Evolutionary conservation across 495 filamentous ascomycete genomes (phyloP), one percentile per base, ranked within the genome.

Genomic region (Hypoxylon intermedium): DNA sequence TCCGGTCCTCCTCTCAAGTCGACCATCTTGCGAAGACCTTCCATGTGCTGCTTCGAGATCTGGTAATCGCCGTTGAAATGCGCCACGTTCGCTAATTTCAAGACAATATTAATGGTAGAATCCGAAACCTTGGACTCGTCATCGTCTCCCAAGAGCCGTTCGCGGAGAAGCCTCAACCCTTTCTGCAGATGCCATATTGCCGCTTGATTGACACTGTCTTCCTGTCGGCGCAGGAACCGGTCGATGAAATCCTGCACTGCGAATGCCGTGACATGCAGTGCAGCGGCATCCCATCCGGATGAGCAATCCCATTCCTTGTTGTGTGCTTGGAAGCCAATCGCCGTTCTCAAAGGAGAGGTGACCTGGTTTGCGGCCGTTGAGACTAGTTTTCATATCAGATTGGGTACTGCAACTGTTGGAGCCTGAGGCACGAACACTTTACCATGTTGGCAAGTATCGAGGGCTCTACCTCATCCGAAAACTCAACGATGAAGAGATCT

Each of bases 11-110:
- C 77, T 30, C 76, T 71, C 1, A 79, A 38, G 24, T 63, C 24
- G 30, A 77, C 67, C 1, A 80, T 67, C 13, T 71, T 68, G 26
- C 54, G 61, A 23, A 78, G 59, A 3, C 75, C 76, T 9, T 67
- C 34, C 28, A 74, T 43, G 51, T 79, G 77, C 15, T 72, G 65
- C 19, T 56, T 62, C 6, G 68, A 69, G 6, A 68, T 53, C 13
- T 59, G 43, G 33, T 13, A 19, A 20, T 77, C 65, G 9, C 63
- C 65, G 1, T 64, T 51, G 1, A 69, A 37, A 24, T 74, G 60
- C 6, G 77, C 66, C 53, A 72, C 50, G 16, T 63, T 53, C 11
- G 66, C 62, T 6, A 77, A 54, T 6, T 52, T 64, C 9, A 75
- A 28, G 12, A 78, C 64, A 2, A 65, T 63, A 20, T 68, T 62